Evolutionary conservation across 495 filamentous ascomycete genomes (phyloP).

Genomic region (Penicillium cosmopolitanum): DNA sequence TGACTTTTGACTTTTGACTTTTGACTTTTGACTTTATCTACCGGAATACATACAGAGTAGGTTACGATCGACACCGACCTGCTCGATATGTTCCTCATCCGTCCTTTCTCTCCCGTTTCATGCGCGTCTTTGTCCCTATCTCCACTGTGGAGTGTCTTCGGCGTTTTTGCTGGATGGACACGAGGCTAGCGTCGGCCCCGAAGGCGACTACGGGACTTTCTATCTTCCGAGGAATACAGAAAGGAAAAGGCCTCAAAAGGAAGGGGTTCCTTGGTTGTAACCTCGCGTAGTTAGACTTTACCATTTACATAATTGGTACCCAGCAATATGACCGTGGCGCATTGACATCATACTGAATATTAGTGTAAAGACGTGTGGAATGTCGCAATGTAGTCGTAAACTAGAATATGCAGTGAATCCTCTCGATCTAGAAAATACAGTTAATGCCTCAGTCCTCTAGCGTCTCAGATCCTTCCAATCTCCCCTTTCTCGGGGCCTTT

Average conservation of each 20-base stretch:
- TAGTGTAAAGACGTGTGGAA: background rate
- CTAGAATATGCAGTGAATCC: background rate
- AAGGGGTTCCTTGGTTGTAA: slow-evolving; percentile 5
- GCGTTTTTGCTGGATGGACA: slow-evolving; percentile 1
- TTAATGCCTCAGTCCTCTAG: background rate
- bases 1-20: slow-evolving; percentile 21
- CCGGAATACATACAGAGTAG: background rate
- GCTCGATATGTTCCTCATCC: background rate
- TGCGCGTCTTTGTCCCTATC: background rate
- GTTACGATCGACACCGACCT: background rate
- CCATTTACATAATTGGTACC: background rate
- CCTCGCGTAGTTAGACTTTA: slow-evolving; percentile 3
- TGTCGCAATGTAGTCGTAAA: background rate
- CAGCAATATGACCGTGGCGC: background rate
- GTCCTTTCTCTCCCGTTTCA: background rate
- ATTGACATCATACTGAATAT: background rate
- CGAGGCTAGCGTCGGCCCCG: slow-evolving; percentile 2
- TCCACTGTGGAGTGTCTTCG: background rate
- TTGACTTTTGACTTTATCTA: background rate
- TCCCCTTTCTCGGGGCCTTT: slow-evolving; percentile 2
- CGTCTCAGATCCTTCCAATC: background rate
- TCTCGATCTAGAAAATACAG: background rate
- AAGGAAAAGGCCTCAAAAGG: background rate
- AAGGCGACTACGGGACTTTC: background rate
- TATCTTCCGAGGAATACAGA: too few relatives aligned